Percentiles rank a stretch among this genome's conserved stretches.
phyloP scores from a whole-genome alignment of 2,329 filamentous ascomycete genomes.

The Dothideomycetidae sp. region DNA sequence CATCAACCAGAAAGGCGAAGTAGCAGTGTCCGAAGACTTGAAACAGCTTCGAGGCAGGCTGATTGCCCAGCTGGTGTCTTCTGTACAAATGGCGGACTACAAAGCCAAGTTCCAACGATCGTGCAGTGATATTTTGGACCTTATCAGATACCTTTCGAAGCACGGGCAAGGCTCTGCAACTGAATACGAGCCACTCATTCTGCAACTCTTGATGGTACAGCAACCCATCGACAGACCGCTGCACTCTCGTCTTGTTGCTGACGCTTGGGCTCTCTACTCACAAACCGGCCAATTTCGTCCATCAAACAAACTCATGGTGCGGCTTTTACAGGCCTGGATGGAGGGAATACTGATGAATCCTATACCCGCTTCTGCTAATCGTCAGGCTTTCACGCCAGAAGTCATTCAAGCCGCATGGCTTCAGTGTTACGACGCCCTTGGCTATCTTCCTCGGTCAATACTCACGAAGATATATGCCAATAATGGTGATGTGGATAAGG shows the following conservation, averaged over 20 bases:
- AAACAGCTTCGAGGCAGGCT: slow-evolving; percentile 17
- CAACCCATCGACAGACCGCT: background rate
- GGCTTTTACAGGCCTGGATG: slow-evolving; percentile 4
- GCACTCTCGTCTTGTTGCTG: background rate
- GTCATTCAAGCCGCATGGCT: background rate
- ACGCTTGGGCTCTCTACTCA: background rate
- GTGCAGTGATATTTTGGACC: background rate
- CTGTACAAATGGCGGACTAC: background rate
- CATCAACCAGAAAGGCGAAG: slow-evolving; percentile 6
- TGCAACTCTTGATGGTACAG: background rate
- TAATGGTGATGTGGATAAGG: slow-evolving; percentile 21
- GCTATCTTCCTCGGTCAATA: background rate
- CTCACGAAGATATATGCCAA: slow-evolving; percentile 15
- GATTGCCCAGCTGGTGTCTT: slow-evolving; percentile 1
- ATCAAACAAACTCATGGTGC: slow-evolving; percentile 1
- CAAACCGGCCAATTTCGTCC: background rate
- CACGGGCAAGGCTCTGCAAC: background rate
- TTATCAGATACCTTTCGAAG: background rate
- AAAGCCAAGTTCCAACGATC: background rate
- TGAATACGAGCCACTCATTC: slow-evolving; percentile 3
- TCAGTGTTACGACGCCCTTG: background rate
- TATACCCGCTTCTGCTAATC: background rate
- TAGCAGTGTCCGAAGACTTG: slow-evolving; percentile 4
- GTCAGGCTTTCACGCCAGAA: background rate
- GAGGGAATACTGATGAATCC: background rate